Percentiles rank a stretch among this genome's conserved stretches.
These are phyloP conservation scores for Sisymbrium irio DNA, from an alignment of 345 rosid species.

Conservation along the genomic window DNA sequence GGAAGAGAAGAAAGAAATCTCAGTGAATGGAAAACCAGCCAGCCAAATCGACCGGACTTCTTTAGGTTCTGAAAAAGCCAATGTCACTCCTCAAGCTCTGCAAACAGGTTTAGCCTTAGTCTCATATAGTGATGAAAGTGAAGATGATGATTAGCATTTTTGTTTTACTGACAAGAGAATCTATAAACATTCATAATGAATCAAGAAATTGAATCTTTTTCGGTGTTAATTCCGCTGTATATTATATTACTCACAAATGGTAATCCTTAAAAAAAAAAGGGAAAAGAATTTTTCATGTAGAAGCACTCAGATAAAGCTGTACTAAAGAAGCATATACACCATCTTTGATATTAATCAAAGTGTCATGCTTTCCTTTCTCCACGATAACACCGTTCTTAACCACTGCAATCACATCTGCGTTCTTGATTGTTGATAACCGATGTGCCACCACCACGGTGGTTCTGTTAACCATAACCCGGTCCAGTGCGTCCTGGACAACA, in stretches of 20 bases:
- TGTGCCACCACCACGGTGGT: conserved; percentile 66
- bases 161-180: conserved; percentile 13
- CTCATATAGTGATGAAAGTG: conserved; percentile 90
- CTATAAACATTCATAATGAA: conserved; percentile 12
- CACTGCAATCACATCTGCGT: conserved; percentile 57
- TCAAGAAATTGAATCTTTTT: background rate
- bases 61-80: conserved; percentile 35
- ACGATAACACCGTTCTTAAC: conserved; percentile 53
- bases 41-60: conserved; percentile 33
- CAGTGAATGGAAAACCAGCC: conserved; percentile 21
- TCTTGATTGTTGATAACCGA: conserved; percentile 56
- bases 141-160: conserved; percentile 46
- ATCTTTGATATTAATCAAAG: conserved; percentile 41
- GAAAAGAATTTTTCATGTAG: background rate
- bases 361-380: conserved; percentile 66
- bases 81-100: conserved; percentile 22
- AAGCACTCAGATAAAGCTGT: conserved; percentile 48
- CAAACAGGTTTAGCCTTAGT: conserved; percentile 62
- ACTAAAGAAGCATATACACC: conserved; percentile 65
- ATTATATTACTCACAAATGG: background rate
- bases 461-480: conserved; percentile 51
- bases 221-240: background rate
- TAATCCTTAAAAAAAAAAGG: background rate
- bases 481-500: conserved; percentile 65
- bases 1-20: conserved; percentile 32